Evolutionary conservation across 345 rosid genomes (phyloP).

Genomic region (Citrus cavaleriei): DNA sequence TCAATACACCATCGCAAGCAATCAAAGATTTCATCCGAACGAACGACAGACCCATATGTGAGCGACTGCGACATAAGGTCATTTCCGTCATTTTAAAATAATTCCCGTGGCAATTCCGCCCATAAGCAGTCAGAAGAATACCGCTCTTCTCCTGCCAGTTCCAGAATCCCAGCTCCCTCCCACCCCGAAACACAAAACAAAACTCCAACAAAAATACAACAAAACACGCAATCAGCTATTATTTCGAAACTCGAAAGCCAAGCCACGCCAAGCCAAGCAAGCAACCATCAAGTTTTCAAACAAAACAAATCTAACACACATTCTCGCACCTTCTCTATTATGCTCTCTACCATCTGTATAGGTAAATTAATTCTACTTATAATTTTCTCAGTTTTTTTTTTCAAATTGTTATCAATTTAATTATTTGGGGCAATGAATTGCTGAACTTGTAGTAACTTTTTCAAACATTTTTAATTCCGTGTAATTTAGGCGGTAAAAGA

Average conservation of each 20-base stretch:
- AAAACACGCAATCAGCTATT: too few species aligned
- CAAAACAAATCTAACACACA: background rate
- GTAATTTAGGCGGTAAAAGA: background rate
- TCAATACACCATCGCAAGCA: too few species aligned
- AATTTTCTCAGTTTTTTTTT: background rate
- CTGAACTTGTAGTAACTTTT: background rate
- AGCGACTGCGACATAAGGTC: background rate
- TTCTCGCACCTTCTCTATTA: background rate
- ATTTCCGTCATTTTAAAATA: background rate
- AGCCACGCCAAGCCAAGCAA: background rate
- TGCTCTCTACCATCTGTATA: background rate
- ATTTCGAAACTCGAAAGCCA: background rate
- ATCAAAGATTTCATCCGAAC: too few species aligned
- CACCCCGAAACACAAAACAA: background rate
- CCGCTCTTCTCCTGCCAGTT: background rate
- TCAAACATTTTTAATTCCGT: background rate
- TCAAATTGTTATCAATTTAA: background rate
- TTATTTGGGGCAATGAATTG: background rate
- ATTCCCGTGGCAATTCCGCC: background rate
- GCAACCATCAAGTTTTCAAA: background rate
- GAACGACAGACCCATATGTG: too few species aligned
- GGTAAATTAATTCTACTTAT: background rate
- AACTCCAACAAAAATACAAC: background rate
- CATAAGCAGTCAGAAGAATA: background rate
- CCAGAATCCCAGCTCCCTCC: background rate